Percentiles rank a stretch among this genome's conserved stretches.
Conservation (phyloP, 2,329 filamentous ascomycete genomes). For the Claviceps paspali region DNA sequence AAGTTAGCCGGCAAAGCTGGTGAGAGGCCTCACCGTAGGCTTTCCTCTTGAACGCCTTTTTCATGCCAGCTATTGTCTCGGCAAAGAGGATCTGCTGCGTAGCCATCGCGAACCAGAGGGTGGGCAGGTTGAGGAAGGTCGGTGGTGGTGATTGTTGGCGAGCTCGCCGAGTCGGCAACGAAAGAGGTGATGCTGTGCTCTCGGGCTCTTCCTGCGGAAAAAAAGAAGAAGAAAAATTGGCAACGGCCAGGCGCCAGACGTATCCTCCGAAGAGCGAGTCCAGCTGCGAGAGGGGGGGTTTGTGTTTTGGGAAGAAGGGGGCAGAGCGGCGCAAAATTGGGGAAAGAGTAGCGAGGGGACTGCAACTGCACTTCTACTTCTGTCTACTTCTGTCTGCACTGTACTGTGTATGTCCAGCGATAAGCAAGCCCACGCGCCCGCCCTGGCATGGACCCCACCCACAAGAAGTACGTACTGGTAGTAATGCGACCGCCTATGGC, state of each 20-base stretch:
- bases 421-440: too few species aligned
- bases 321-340: background rate
- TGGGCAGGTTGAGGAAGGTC: background rate
- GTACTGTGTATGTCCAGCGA: too few species aligned
- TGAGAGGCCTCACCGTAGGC: conserved; percentile 35
- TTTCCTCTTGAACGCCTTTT: conserved; percentile 49
- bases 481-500: too few species aligned
- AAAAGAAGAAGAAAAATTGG: background rate
- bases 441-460: too few species aligned
- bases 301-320: background rate
- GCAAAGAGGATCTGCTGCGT: conserved; percentile 46
- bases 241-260: background rate
- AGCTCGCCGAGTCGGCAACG: background rate
- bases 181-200: background rate
- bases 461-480: too few species aligned
- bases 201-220: background rate
- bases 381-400: too few species aligned
- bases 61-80: conserved; percentile 53
- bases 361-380: too few species aligned
- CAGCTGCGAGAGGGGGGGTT: background rate
- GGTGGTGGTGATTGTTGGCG: background rate
- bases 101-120: conserved; percentile 19
- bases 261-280: background rate
- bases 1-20: background rate
- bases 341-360: conserved; percentile 1